Percentiles rank a stretch among this genome's conserved stretches.
phyloP scores from a whole-genome alignment of 1,284 basidiomycete species.

The Coniferiporia weirii region DNA sequence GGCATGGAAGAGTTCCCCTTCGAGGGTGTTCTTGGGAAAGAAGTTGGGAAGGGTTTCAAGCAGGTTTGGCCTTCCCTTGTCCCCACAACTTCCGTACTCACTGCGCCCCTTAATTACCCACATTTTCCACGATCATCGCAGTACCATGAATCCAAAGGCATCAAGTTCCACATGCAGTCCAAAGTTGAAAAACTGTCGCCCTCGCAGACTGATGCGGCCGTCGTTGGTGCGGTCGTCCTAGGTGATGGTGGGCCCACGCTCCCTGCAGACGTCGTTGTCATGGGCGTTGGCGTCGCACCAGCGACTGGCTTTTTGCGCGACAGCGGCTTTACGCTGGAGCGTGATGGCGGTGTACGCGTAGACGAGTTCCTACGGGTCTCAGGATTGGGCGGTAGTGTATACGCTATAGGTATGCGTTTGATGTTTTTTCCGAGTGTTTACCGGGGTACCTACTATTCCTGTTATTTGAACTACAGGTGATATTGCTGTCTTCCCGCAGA shows the following conservation, averaged over 20 bases:
- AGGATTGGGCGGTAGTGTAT: slow-evolving; percentile 56
- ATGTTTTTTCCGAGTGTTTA: background rate
- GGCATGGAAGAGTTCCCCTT: slow-evolving; percentile 86
- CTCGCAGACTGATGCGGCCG: slow-evolving; percentile 42
- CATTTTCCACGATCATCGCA: slow-evolving; percentile 24
- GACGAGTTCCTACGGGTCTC: slow-evolving; percentile 76
- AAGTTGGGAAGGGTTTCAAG: slow-evolving; percentile 76
- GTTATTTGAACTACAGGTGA: slow-evolving; percentile 45
- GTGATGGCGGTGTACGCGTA: slow-evolving; percentile 78
- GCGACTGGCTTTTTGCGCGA: slow-evolving; percentile 80
- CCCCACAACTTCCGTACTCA: background rate
- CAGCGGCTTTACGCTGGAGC: slow-evolving; percentile 65
- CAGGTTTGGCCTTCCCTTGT: slow-evolving; percentile 43
- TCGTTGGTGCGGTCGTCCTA: slow-evolving; percentile 53
- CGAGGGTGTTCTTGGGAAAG: slow-evolving; percentile 73
- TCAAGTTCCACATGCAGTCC: slow-evolving; percentile 78
- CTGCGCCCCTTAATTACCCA: too few species aligned
- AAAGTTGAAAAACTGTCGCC: slow-evolving; percentile 73
- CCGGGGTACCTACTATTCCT: background rate
- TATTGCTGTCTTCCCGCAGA: slow-evolving; percentile 80
- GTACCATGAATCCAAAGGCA: slow-evolving; percentile 76
- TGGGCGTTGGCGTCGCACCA: slow-evolving; percentile 87
- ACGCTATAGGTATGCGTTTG: slow-evolving; percentile 64
- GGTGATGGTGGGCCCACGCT: slow-evolving; percentile 65
- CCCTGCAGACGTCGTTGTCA: slow-evolving; percentile 75